These are phyloP conservation scores for Chaetomiaceae sp. DNA, from an alignment of 2,329 filamentous ascomycete species.

Conservation along the genomic window DNA sequence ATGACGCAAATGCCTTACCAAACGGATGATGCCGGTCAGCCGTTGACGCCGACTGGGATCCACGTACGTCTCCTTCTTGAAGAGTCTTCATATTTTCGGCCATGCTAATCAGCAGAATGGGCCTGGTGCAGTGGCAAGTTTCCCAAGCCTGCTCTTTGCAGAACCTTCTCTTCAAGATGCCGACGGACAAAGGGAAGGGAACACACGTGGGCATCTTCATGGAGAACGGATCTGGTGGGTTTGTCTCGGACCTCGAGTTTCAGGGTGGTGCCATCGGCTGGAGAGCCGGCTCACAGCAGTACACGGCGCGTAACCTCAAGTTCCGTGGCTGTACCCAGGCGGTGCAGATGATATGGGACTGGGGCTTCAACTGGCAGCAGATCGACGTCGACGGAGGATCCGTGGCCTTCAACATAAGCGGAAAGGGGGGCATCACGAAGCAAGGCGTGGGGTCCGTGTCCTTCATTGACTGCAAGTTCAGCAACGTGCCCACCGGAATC, in stretches of 20 bases:
- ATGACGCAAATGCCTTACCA: conserved; percentile 46
- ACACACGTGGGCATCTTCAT: conserved; percentile 49
- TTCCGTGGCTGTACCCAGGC: conserved; percentile 61
- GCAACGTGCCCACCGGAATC: conserved; percentile 57
- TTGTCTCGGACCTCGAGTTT: conserved; percentile 51
- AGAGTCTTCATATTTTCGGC: too few relatives aligned
- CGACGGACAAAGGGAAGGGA: conserved; percentile 13
- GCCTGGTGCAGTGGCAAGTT: conserved; percentile 50
- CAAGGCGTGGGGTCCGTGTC: conserved; percentile 63
- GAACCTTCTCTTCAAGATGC: conserved; percentile 50
- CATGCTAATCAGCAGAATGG: too few relatives aligned
- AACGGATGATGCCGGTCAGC: conserved; percentile 19
- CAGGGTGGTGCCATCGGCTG: conserved; percentile 53
- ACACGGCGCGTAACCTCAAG: conserved; percentile 34
- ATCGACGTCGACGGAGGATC: conserved; percentile 40
- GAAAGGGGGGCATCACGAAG: conserved; percentile 40
- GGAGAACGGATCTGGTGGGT: conserved; percentile 36
- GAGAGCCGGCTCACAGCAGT: conserved; percentile 6
- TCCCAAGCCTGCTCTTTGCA: conserved; percentile 57
- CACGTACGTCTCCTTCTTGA: conserved; percentile 33
- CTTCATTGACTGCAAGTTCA: conserved; percentile 63
- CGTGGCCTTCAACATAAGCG: conserved; percentile 51
- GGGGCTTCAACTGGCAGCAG: conserved; percentile 57
- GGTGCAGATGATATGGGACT: conserved; percentile 66
- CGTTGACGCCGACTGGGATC: conserved; percentile 46